Base-by-base conservation (phyloP, 345 rosid species). In the Eucalyptus leucophloia region DNA sequence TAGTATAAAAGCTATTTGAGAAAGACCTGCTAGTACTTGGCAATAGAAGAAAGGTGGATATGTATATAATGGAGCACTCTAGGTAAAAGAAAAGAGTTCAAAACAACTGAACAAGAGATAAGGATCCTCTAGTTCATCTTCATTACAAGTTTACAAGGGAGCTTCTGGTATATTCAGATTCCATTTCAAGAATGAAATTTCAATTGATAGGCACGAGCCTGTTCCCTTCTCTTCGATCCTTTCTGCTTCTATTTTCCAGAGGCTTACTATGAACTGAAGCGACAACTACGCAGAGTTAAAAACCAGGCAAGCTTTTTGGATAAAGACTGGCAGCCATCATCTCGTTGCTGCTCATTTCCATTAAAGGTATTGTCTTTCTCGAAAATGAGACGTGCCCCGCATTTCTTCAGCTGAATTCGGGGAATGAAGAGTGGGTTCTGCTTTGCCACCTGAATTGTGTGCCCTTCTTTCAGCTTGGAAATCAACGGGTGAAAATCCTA, bases 231-330 rank as follows among this genome's bases (percentile, higher is more conserved):
- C 65, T 58, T 26, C 65, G 12, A 58, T 24, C 65, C 28, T 58
- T 26, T 24, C n/a, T 10, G 65, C 65, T 24, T 26, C 65, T 12
- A 26, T 12, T 24, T 24, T 58, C 65, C n/a, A 58, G n/a, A 24
- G 65, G 65, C 65, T 26, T 58, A 58, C 65, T 58, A 24, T 58
- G 49, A 45, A 83, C 13, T 9, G 21, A 26, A 56, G 83, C 8
- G 1, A 30, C 58, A 40, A 19, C 65, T 89, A 88, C 8, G 4
- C 54, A 86, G 81, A 69, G 88, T 89, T 89, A 90, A 91, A 91
- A 95, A 94, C 26, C 86, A 89, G 13, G 93, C 92, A 30, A 95
- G 91, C 65, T 88, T 95, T 88, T 92, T 87, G 12, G 96, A 94
- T 12, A 93, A 80, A 69, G 95, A 80, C 19, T 37, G 93, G 80